Base-by-base conservation (phyloP, 2,329 filamentous ascomycete genomes). In the Aureobasidium sp. region DNA sequence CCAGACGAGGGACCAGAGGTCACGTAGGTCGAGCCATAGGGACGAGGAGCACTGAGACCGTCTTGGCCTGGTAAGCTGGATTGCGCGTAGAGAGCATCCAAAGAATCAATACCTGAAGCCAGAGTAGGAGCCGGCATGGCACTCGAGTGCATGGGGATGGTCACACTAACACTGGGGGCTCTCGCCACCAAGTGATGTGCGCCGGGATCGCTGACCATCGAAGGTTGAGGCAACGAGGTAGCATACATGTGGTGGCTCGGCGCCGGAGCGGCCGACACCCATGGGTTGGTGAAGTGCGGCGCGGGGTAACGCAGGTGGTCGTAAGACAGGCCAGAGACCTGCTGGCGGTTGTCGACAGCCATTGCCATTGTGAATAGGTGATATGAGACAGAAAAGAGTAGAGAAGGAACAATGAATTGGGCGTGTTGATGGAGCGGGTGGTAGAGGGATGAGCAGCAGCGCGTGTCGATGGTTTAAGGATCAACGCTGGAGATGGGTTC, bases 301-400 rank as follows among this genome's bases (percentile, higher is more conserved):
- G 76, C 74, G 64, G 79, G 76, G 76, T 90, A 91, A 69, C 89
- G 86, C 82, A 91, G 86, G 74, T 85, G 82, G 75, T 93, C 90
- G 81, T 93, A 94, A 76, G 85, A 86, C 79, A 96, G 82, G 74
- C 83, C 84, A 84, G 89, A 79, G 88, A 90, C 75, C 68, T 80
- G 90, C 79, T 93, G 91, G 76, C 91, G 89, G 72, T 86, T 86
- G 79, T 96, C 91, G 81, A 96, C 85, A 76, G 92, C 90, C 91
- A 96, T 96, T 79, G 91, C 94, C 91, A 96, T 96, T 67, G 66
- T 69, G 47, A 27, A 63, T 63, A 29, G 39, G 22, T 17, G 27
- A 41, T 64, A 64, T 66, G 67, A 64, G 61, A 45, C 48, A 12
- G 36, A 22, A 8, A 34, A 9, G 14, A 14, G 42, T 14, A 29